Evolutionary conservation across 352 stramenopile species (phyloP).

Genomic region (Phytopythium oedochilum): DNA sequence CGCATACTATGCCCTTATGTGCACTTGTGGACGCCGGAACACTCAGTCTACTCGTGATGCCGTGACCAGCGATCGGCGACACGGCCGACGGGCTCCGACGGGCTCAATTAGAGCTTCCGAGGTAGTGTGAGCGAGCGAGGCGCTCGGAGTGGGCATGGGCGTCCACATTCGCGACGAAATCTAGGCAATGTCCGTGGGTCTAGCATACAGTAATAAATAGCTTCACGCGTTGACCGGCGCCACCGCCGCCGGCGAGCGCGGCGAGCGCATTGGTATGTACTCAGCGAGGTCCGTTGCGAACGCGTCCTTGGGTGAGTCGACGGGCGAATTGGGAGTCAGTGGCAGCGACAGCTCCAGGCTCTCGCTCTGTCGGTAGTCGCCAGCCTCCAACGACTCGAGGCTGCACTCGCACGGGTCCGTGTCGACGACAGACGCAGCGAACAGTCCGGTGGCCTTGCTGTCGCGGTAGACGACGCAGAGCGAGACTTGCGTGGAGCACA

Average conservation of each 20-base stretch:
- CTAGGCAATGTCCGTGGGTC: not conserved
- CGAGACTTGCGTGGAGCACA: slow-evolving; percentile 3
- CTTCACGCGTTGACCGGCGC: not conserved
- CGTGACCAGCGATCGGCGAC: no score
- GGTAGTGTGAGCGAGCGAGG: no score
- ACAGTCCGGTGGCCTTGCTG: not conserved
- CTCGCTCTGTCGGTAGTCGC: not conserved
- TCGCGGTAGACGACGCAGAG: slow-evolving; percentile 8
- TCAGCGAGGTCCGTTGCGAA: not conserved
- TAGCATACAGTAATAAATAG: not conserved
- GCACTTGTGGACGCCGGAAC: no score
- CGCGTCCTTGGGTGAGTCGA: slow-evolving; percentile 1
- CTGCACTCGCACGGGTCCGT: not conserved
- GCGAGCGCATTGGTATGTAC: not conserved
- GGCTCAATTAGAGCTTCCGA: no score
- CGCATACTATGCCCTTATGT: no score
- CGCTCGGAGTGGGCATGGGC: no score
- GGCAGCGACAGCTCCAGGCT: not conserved
- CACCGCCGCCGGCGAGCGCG: not conserved
- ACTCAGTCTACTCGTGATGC: no score
- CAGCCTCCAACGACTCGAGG: not conserved
- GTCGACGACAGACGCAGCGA: not conserved
- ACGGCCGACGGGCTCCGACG: no score
- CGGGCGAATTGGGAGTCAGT: not conserved
- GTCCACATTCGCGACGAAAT: not conserved